Percentiles rank a stretch among this genome's conserved stretches.
Conservation (phyloP, 1,284 basidiomycete species). For the Golubevia sp. region DNA sequence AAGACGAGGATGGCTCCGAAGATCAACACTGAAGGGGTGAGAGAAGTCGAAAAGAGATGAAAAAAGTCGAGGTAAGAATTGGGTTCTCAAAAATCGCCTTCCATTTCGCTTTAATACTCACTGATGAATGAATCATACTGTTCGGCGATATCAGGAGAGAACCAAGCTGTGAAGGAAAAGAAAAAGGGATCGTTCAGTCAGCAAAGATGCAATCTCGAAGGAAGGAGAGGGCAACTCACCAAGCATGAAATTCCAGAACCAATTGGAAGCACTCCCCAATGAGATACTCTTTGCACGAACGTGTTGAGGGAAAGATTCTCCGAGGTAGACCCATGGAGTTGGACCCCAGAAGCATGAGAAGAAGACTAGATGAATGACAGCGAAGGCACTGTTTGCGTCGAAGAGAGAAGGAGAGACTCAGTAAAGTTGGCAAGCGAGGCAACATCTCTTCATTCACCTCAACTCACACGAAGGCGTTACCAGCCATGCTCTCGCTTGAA, state of each 20-base stretch:
- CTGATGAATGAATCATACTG: too few species aligned
- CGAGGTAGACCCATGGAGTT: constrained; percentile 29
- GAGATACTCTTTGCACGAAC: constrained; percentile 45
- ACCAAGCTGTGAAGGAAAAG: constrained; percentile 8
- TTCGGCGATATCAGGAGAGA: constrained; percentile 1
- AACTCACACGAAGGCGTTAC: constrained; percentile 40
- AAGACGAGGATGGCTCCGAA: constrained; percentile 39
- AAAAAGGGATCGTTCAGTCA: constrained; percentile 4
- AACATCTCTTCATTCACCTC: too few species aligned
- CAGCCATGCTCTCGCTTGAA: constrained; percentile 17
- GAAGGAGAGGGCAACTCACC: constrained; percentile 18
- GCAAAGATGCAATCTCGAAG: too few species aligned
- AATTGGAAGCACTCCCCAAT: constrained; percentile 59
- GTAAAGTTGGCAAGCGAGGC: too few species aligned
- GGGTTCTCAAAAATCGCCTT: too few species aligned
- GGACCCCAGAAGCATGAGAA: constrained; percentile 23
- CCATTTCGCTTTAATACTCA: too few species aligned
- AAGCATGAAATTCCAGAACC: constrained; percentile 62
- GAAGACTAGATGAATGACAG: constrained; percentile 5
- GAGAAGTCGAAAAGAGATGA: not conserved
- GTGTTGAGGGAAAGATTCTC: constrained; percentile 27
- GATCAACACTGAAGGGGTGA: constrained; percentile 51
- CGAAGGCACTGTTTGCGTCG: too few species aligned
- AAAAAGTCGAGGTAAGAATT: constrained; percentile 11
- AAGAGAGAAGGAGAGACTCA: too few species aligned